A percentile compares a stretch with the other conserved stretches of the same genome.
Conservation (phyloP, 495 filamentous ascomycete genomes). For the Talaromyces stipitatus region DNA sequence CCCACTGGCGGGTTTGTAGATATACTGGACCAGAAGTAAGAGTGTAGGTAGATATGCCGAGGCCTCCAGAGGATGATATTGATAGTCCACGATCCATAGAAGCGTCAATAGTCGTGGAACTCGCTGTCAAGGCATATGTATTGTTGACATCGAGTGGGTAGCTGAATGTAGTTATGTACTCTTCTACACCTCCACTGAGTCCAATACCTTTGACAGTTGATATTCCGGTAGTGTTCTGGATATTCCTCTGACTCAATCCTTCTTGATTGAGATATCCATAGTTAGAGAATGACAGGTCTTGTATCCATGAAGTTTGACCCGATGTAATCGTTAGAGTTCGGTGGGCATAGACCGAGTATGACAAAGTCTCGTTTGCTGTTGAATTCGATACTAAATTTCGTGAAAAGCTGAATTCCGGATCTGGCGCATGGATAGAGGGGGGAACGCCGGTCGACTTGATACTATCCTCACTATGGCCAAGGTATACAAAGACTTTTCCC, state of each 20-base stretch:
- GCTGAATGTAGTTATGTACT: slow-evolving; percentile 39
- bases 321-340: slow-evolving; percentile 51
- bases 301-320: slow-evolving; percentile 49
- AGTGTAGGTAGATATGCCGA: slow-evolving; percentile 48
- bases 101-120: slow-evolving; percentile 44
- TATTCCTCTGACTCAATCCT: slow-evolving; percentile 56
- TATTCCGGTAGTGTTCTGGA: slow-evolving; percentile 52
- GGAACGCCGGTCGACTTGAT: slow-evolving; percentile 43
- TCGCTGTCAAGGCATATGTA: slow-evolving; percentile 36
- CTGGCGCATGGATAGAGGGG: slow-evolving; percentile 25
- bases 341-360: slow-evolving; percentile 49
- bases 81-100: slow-evolving; percentile 52
- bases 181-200: slow-evolving; percentile 16
- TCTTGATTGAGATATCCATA: slow-evolving; percentile 47
- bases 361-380: slow-evolving; percentile 50
- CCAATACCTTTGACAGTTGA: slow-evolving; percentile 1
- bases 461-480: slow-evolving; percentile 29
- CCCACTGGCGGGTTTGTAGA: slow-evolving; percentile 23
- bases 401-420: slow-evolving; percentile 33
- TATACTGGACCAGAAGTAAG: slow-evolving; percentile 22
- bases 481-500: slow-evolving; percentile 74
- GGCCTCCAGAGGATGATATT: slow-evolving; percentile 29
- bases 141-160: slow-evolving; percentile 60
- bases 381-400: slow-evolving; percentile 31
- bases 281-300: slow-evolving; percentile 52